phyloP scores from a whole-genome alignment of 495 filamentous ascomycete species.

The Filosporella fistucella region DNA sequence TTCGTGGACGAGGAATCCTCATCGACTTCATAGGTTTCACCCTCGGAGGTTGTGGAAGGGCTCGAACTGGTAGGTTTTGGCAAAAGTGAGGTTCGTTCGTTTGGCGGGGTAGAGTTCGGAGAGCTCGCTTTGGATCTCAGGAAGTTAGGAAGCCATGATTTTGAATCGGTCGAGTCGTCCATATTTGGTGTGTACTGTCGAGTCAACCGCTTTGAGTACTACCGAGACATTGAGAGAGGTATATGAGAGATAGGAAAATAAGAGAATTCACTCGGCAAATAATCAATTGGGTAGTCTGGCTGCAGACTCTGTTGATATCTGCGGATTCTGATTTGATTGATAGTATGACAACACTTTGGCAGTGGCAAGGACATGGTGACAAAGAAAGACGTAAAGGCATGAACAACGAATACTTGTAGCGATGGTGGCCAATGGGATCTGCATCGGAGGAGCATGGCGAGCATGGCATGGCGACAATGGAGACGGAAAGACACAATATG shows the following conservation, averaged over 20 bases:
- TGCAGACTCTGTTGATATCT: slow-evolving; percentile 6
- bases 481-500: not conserved
- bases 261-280: not conserved
- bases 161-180: slow-evolving; percentile 12
- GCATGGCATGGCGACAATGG: not conserved
- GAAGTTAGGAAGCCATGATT: slow-evolving; percentile 23
- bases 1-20: slow-evolving; percentile 11
- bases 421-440: slow-evolving; percentile 6
- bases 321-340: not conserved
- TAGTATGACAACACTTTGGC: slow-evolving; percentile 8
- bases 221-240: slow-evolving; percentile 8
- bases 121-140: slow-evolving; percentile 6
- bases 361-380: slow-evolving; percentile 6
- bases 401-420: slow-evolving; percentile 16
- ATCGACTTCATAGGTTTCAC: slow-evolving; percentile 18
- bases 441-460: not conserved
- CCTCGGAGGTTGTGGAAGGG: slow-evolving; percentile 8
- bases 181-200: slow-evolving; percentile 1
- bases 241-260: slow-evolving; percentile 1
- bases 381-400: slow-evolving; percentile 18
- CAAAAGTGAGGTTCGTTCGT: slow-evolving; percentile 23
- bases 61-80: slow-evolving; percentile 16
- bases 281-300: not conserved
- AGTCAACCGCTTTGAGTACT: not conserved
- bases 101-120: slow-evolving; percentile 12